These are phyloP conservation scores for Neonectria coccinea DNA, from an alignment of 2,329 filamentous ascomycete species.

Conservation along the genomic window DNA sequence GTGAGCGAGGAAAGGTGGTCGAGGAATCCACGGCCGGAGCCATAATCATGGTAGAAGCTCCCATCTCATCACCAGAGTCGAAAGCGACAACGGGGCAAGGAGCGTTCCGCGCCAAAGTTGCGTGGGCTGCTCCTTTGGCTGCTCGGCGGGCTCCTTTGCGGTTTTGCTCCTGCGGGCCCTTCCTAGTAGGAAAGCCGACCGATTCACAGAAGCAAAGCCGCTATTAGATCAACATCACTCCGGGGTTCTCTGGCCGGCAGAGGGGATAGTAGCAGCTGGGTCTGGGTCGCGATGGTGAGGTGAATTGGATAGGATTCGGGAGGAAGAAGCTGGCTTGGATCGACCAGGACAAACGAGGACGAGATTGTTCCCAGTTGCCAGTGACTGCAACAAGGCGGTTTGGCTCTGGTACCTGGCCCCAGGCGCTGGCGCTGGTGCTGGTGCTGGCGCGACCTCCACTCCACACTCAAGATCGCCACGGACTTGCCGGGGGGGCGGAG, in stretches of 20 bases:
- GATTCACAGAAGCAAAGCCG: conserved; percentile 38
- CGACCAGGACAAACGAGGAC: conserved; percentile 11
- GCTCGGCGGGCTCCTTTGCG: conserved; percentile 32
- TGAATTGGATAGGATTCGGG: conserved; percentile 22
- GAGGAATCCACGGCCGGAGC: conserved; percentile 52
- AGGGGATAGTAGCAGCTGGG: conserved; percentile 32
- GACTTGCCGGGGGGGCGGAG: conserved; percentile 40
- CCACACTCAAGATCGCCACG: conserved; percentile 45
- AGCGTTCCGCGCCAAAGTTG: conserved; percentile 38
- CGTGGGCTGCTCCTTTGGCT: conserved; percentile 20
- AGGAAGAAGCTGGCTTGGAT: conserved; percentile 10
- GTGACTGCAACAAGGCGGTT: conserved; percentile 30
- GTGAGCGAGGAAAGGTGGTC: conserved; percentile 50
- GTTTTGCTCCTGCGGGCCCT: conserved; percentile 12
- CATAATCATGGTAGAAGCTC: conserved; percentile 53
- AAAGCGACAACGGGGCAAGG: conserved; percentile 18
- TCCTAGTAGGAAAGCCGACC: conserved; percentile 34
- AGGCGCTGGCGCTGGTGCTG: conserved; percentile 26
- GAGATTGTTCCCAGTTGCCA: conserved; percentile 26
- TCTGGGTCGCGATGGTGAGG: conserved; percentile 13
- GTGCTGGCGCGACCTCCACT: conserved; percentile 37
- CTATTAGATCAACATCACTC: conserved; percentile 46
- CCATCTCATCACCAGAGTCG: conserved; percentile 51
- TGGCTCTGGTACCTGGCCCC: conserved; percentile 38
- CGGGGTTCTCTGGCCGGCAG: conserved; percentile 46